Evolutionary conservation across 257 asterid genomes (phyloP).

Genomic region (Coffea canephora): DNA sequence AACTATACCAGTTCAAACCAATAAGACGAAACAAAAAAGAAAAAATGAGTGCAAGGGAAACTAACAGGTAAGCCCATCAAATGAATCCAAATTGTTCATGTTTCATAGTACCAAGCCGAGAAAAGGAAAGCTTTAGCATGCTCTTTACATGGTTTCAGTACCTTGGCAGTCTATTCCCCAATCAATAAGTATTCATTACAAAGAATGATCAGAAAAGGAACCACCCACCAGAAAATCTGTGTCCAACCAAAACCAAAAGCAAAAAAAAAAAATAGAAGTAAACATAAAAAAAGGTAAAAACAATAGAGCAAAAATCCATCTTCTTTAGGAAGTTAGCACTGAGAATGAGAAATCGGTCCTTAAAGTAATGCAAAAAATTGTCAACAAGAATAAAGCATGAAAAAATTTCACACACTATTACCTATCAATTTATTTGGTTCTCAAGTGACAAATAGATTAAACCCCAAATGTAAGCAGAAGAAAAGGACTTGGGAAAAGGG

Average conservation of each 20-base stretch:
- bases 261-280: constrained; percentile 11
- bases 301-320: neutral
- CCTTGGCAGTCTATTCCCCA: neutral
- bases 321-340: neutral
- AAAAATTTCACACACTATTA: neutral
- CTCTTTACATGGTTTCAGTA: neutral
- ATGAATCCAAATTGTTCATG: neutral
- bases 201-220: neutral
- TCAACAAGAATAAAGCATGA: neutral
- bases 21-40: too few relatives aligned
- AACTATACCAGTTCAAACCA: neutral
- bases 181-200: neutral
- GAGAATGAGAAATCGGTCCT: neutral
- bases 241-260: neutral
- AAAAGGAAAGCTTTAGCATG: neutral
- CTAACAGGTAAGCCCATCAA: neutral
- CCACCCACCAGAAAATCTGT: neutral
- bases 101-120: neutral
- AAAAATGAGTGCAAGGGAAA: neutral
- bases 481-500: too few relatives aligned
- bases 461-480: neutral
- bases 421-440: neutral
- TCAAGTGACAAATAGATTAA: neutral
- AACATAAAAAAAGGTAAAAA: neutral
- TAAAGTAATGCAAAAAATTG: neutral